Evolutionary conservation across 78 protist species (phyloP).

Genomic region (Chrysochromulina parva): DNA sequence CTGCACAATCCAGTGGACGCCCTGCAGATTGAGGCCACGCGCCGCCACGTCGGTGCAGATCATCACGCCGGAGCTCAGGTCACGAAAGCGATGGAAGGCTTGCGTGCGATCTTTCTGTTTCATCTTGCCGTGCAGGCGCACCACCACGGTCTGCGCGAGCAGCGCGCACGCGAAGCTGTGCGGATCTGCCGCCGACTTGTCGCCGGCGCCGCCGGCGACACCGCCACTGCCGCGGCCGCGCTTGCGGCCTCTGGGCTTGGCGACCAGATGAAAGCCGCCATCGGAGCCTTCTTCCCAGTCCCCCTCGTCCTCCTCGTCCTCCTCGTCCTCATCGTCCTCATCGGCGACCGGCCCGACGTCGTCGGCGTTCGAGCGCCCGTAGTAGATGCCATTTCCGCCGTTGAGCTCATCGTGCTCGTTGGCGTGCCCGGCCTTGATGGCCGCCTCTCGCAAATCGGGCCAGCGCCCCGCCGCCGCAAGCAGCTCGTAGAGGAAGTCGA

Average conservation of each 20-base stretch:
- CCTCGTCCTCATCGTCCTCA: too few species aligned
- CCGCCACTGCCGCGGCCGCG: too few species aligned
- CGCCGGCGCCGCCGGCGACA: background rate
- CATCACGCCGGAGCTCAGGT: conserved; percentile 55
- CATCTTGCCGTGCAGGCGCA: background rate
- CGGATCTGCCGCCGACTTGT: background rate
- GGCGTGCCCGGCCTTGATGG: background rate
- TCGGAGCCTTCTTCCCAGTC: too few species aligned
- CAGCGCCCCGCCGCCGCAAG: background rate
- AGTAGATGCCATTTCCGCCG: too few species aligned
- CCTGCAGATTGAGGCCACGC: conserved; percentile 87
- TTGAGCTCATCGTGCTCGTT: too few species aligned
- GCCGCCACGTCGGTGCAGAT: conserved; percentile 89
- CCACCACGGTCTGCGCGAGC: background rate
- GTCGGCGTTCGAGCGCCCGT: too few species aligned
- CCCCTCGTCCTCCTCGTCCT: too few species aligned
- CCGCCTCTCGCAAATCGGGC: background rate
- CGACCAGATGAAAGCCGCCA: too few species aligned
- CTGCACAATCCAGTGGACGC: conserved; percentile 78
- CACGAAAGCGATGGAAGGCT: conserved; percentile 57
- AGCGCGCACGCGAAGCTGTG: too few species aligned
- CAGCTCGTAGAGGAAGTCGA: conserved; percentile 46
- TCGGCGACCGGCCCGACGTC: too few species aligned
- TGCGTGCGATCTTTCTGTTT: conserved; percentile 58
- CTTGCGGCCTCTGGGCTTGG: too few species aligned